phyloP scores from a whole-genome alignment of 2,329 filamentous ascomycete species.

The Penicillium brasilianum region DNA sequence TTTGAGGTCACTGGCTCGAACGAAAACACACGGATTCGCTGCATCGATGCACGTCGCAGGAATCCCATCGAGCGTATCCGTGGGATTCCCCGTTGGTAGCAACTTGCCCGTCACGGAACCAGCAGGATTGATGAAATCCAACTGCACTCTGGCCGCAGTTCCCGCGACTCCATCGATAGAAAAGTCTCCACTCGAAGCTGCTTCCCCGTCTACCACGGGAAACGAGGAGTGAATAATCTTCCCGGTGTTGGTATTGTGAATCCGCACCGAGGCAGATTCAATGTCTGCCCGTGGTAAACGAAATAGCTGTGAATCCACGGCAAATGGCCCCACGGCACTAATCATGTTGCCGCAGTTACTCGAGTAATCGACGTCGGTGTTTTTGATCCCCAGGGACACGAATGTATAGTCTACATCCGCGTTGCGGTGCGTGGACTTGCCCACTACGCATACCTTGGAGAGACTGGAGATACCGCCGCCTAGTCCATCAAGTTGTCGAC shows the following conservation, averaged over 20 bases:
- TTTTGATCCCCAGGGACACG: conserved; percentile 68
- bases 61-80: conserved; percentile 59
- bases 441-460: conserved; percentile 73
- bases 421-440: conserved; percentile 53
- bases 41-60: conserved; percentile 66
- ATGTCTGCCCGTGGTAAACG: conserved; percentile 21
- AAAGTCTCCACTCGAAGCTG: conserved; percentile 60
- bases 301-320: conserved; percentile 61
- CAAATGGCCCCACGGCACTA: conserved; percentile 68
- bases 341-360: conserved; percentile 81
- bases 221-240: conserved; percentile 68
- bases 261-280: conserved; percentile 55
- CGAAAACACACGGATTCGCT: conserved; percentile 69
- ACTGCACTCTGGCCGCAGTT: conserved; percentile 59
- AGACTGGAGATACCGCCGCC: conserved; percentile 71
- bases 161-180: conserved; percentile 69
- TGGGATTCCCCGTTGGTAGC: conserved; percentile 63
- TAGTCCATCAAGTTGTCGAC: conserved; percentile 73
- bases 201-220: conserved; percentile 54
- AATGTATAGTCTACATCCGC: conserved; percentile 74
- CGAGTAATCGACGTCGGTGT: conserved; percentile 65
- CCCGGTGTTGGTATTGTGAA: conserved; percentile 74
- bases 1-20: conserved; percentile 60
- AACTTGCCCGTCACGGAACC: conserved; percentile 67
- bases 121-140: conserved; percentile 67